Percentiles rank a stretch among this genome's conserved stretches.
Conservation (phyloP, 371 early-diverging fungal genomes). For the Choanephora cucurbitarum region DNA sequence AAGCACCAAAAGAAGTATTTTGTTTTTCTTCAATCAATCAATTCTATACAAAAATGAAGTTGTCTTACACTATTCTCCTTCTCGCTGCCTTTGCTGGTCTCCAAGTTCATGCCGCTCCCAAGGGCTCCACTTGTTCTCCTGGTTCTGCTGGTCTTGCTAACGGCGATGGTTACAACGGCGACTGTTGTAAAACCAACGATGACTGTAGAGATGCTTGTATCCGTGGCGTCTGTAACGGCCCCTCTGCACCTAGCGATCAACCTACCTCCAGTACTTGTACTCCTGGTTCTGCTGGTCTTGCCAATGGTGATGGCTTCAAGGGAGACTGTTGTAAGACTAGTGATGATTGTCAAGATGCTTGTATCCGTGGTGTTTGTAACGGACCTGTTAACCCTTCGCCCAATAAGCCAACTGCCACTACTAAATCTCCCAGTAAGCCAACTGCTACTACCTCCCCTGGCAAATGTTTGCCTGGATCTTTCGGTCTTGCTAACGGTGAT, state of each 20-base stretch:
- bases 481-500: slow-evolving; percentile 1
- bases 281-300: slow-evolving; percentile 6
- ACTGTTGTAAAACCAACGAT: slow-evolving; percentile 5
- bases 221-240: background rate
- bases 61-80: slow-evolving; percentile 2
- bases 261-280: slow-evolving; percentile 5
- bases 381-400: background rate
- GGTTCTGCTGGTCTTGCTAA: slow-evolving; percentile 2
- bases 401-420: slow-evolving; percentile 5
- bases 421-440: slow-evolving; percentile 3
- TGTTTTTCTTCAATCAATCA: background rate
- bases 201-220: slow-evolving; percentile 5
- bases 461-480: slow-evolving; percentile 8
- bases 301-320: slow-evolving; percentile 16
- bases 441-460: slow-evolving; percentile 1
- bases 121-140: background rate
- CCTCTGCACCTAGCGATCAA: background rate
- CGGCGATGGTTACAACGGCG: slow-evolving; percentile 10
- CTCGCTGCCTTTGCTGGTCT: slow-evolving; percentile 3
- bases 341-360: slow-evolving; percentile 9
- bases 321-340: slow-evolving; percentile 12
- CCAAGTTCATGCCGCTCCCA: slow-evolving; percentile 1
- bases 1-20: background rate
- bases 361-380: slow-evolving; percentile 1
- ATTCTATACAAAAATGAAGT: slow-evolving; percentile 3